phyloP scores from a whole-genome alignment of 2,329 filamentous ascomycete genomes.

The Allantophomopsis cytisporea region DNA sequence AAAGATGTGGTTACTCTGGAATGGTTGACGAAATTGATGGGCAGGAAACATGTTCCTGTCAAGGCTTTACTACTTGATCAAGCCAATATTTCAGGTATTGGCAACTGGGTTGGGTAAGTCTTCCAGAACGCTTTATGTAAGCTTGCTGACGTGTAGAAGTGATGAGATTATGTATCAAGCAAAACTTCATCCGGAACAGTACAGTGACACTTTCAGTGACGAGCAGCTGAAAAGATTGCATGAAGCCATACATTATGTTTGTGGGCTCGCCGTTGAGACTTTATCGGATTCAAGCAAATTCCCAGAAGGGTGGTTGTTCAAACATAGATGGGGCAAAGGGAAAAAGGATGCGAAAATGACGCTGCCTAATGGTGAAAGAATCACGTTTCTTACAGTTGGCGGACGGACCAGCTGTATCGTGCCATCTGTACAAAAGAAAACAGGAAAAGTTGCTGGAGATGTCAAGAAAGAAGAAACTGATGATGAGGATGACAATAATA shows the following conservation, averaged over 20 bases:
- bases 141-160: conserved; percentile 16
- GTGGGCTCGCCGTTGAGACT: conserved; percentile 62
- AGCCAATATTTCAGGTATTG: conserved; percentile 77
- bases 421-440: conserved; percentile 74
- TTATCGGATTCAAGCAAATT: conserved; percentile 76
- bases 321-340: conserved; percentile 79
- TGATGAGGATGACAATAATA: conserved; percentile 4
- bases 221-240: conserved; percentile 61
- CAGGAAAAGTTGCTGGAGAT: conserved; percentile 13
- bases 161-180: conserved; percentile 91
- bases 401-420: conserved; percentile 86
- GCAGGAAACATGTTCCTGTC: conserved; percentile 67
- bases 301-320: conserved; percentile 78
- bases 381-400: conserved; percentile 78
- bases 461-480: conserved; percentile 7
- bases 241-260: conserved; percentile 63
- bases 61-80: conserved; percentile 87
- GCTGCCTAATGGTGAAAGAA: conserved; percentile 73
- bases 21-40: conserved; percentile 61
- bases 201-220: conserved; percentile 68
- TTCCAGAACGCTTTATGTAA: conserved; percentile 12
- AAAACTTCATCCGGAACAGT: conserved; percentile 81
- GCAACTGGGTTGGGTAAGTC: conserved; percentile 79
- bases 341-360: conserved; percentile 54
- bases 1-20: conserved; percentile 61